phyloP scores from a whole-genome alignment of 495 filamentous ascomycete species.

The Aspergillus affinis region DNA sequence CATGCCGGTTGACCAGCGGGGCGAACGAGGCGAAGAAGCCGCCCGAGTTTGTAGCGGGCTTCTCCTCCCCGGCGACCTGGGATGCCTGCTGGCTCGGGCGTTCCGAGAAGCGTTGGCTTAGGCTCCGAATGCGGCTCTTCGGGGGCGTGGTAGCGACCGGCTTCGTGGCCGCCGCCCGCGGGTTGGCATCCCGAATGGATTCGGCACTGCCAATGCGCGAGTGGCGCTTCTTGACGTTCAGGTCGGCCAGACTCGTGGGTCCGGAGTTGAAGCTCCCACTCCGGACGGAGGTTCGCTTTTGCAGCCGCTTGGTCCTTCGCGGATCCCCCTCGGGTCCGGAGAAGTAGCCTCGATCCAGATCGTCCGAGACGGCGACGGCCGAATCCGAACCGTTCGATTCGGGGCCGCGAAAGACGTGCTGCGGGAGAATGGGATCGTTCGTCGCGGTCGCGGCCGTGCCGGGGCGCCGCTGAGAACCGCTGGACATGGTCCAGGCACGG shows the following conservation, averaged over 20 bases:
- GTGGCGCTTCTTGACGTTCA: conserved; percentile 62
- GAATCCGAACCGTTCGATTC: conserved; percentile 30
- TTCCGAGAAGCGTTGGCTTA: conserved; percentile 43
- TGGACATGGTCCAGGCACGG: conserved; percentile 77
- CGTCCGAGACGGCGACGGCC: conserved; percentile 38
- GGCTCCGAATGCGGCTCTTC: conserved; percentile 46
- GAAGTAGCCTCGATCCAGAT: conserved; percentile 90
- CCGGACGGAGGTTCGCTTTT: conserved; percentile 66
- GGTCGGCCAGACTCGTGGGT: conserved; percentile 64
- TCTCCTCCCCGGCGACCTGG: conserved; percentile 62
- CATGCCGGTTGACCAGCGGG: conserved; percentile 39
- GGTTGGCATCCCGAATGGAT: conserved; percentile 47
- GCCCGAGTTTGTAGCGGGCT: conserved; percentile 47
- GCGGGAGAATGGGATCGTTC: conserved; percentile 17
- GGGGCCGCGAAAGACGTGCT: conserved; percentile 25
- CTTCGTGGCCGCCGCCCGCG: conserved; percentile 45
- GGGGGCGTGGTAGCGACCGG: conserved; percentile 58
- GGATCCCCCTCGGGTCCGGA: conserved; percentile 82
- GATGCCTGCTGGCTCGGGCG: conserved; percentile 42
- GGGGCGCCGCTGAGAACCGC: conserved; percentile 31
- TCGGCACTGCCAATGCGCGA: conserved; percentile 77
- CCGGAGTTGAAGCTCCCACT: conserved; percentile 56
- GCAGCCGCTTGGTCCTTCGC: conserved; percentile 68
- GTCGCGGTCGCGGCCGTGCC: conserved; percentile 37
- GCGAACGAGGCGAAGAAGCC: conserved; percentile 53